phyloP scores from a whole-genome alignment of 2,329 filamentous ascomycete genomes.

The Colletotrichum lupini region DNA sequence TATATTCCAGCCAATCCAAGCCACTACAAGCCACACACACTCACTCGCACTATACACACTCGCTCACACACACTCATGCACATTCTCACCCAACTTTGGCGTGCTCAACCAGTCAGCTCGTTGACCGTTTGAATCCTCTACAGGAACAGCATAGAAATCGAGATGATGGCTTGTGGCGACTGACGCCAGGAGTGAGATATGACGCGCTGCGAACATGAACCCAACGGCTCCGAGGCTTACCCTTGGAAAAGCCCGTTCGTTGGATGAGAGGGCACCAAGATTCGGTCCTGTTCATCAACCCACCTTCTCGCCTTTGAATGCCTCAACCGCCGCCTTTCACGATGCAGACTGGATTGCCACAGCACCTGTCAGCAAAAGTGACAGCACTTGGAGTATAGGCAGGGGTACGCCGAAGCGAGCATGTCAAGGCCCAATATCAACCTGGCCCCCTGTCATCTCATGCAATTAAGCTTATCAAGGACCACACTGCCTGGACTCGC shows the following conservation, averaged over 20 bases:
- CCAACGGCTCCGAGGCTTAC: not conserved
- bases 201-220: not conserved
- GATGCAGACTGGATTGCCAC: not conserved
- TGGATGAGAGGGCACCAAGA: not conserved
- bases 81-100: not conserved
- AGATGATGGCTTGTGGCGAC: not conserved
- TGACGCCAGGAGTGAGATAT: constrained; percentile 1
- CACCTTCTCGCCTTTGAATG: not conserved
- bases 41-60: not conserved
- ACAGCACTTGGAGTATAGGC: not conserved
- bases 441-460: not conserved
- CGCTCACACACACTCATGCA: not conserved
- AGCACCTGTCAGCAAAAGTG: not conserved
- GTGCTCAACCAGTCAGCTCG: not conserved
- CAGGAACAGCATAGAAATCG: not conserved
- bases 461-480: constrained; percentile 26
- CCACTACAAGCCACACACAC: constrained; percentile 7
- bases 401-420: not conserved
- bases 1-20: constrained; percentile 17
- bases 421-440: not conserved
- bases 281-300: not conserved
- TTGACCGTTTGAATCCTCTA: constrained; percentile 8
- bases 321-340: not conserved
- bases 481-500: not conserved
- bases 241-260: not conserved